Base-by-base conservation (phyloP, 2,329 filamentous ascomycete species). In the Cladorrhinum sp. region DNA sequence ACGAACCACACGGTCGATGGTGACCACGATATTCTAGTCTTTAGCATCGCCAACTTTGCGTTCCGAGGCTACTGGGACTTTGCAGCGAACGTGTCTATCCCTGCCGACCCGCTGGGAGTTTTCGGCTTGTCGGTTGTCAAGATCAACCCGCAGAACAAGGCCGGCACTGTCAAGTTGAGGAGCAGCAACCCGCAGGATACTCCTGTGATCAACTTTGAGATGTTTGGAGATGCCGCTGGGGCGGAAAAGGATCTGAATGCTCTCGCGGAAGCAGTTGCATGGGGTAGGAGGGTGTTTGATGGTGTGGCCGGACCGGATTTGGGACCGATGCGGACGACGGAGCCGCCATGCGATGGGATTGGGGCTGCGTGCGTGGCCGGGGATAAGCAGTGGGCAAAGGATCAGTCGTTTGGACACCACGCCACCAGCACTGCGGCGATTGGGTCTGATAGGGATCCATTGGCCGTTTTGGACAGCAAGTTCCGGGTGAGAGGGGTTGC, bases 171-270 rank as follows among this genome's bases (percentile, higher is more conserved):
- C 12, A 81, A 74, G 1, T 77, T 90, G 1, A 76, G 75, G 18
- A 87, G 84, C 0, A 74, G 80, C 0, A 79, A 89, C 67, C 86
- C 87, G 0, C 80, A 80, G 1, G 86, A 88, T 50, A 78, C 80
- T 14, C 87, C 87, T 0, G 71, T 80, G n/a, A 86, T 87, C 68
- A 78, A 81, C 68, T 85, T 86, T 74, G 82, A 82, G 66, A 82
- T 62, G 20, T 68, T 60, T 54, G 60, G 63, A 77, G 76, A 3
- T 3, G 42, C 80, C 2, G 49, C 14, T 0, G 60, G 48, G 1
- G 64, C 53, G 16, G 64, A 62, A 54, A 51, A 55, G 39, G 66
- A 67, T 49, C 62, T 71, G 46, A 63, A 61, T 33, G 64, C 69
- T 28, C 60, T 68, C 55, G 48, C 64, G 50, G 63, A 68, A 42